phyloP scores from a whole-genome alignment of 2,329 filamentous ascomycete species.

The Sclerotinia glacialis region DNA sequence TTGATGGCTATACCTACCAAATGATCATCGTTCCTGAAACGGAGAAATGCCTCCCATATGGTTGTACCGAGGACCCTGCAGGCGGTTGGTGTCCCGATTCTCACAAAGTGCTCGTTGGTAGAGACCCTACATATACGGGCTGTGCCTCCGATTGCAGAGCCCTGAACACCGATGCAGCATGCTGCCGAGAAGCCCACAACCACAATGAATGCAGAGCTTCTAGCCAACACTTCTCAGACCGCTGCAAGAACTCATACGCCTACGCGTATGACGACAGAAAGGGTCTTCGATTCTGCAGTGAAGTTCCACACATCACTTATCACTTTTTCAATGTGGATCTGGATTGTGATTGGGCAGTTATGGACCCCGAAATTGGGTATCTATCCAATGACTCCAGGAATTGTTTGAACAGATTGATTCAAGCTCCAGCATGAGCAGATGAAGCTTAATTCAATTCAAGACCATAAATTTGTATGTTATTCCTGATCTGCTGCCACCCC shows the following conservation, averaged over 20 bases:
- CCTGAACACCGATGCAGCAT: not conserved
- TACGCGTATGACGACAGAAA: constrained; percentile 7
- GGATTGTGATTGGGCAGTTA: constrained; percentile 2
- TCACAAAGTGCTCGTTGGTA: not conserved
- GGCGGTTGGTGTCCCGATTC: not conserved
- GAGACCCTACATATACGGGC: not conserved
- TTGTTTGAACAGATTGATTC: not conserved
- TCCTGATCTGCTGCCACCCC: not conserved
- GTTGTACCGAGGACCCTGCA: constrained; percentile 3
- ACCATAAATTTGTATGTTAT: not conserved
- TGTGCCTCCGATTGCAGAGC: not conserved
- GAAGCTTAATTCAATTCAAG: not conserved
- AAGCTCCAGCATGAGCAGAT: not conserved
- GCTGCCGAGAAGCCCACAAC: not conserved
- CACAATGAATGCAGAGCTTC: not conserved
- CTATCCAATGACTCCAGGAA: not conserved
- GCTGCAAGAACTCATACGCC: constrained; percentile 1
- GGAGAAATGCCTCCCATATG: not conserved
- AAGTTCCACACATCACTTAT: not conserved
- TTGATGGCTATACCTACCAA: not conserved
- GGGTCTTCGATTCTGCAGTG: not conserved
- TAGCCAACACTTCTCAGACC: constrained; percentile 2
- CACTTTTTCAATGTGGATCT: not conserved
- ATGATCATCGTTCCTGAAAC: not conserved
- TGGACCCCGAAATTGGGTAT: not conserved